Base-by-base conservation (phyloP, 2,329 filamentous ascomycete genomes). In the Ascochyta pisi region DNA sequence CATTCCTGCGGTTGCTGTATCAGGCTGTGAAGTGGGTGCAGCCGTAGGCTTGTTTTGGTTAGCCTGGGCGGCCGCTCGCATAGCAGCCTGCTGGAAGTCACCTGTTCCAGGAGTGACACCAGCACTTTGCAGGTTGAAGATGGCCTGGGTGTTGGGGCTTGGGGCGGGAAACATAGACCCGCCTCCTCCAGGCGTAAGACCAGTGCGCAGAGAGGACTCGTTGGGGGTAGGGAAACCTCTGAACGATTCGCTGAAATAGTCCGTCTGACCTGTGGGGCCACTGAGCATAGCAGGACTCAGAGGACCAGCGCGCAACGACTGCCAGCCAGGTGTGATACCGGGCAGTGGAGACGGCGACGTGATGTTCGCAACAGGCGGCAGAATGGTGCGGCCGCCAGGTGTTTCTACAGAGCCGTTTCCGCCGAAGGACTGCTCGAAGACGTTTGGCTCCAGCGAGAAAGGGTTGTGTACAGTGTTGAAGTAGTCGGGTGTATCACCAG, bases 231-330 rank as follows among this genome's bases (percentile, higher is more conserved):
- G 91, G 71, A 96, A 96, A 66, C 92, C 88, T 63, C 90, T 86
- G 61, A 96, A 89, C 48, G 88, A 88, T 69, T 96, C 92, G 65
- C 86, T 85, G 73, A 97, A 96, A 78, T 97, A 98, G 73, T 97
- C 92, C 74, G 85, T 89, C 51, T 79, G 77, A 40, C 80, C 81
- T 22, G 85, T 82, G 37, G 86, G 95, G 23, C 92, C 95, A 42
- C 92, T 91, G 52, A 99, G 87, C 93, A 99, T 98, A 62, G 94
- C 95, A 79, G 95, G 95, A 77, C 95, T 98, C 65, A 99, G 79
- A 38, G 95, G 95, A 66, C 95, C 95, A 58, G 92, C 93, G 63
- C 95, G 89, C 69, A 99, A 81, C 41, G 92, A 96, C 67, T 92
- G 85, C 92, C 93, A 97, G 76, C 89, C 90, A 50, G 86, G 86